These are phyloP conservation scores for Penicillium sp. DNA, from an alignment of 2,329 filamentous ascomycete species.

Conservation along the genomic window DNA sequence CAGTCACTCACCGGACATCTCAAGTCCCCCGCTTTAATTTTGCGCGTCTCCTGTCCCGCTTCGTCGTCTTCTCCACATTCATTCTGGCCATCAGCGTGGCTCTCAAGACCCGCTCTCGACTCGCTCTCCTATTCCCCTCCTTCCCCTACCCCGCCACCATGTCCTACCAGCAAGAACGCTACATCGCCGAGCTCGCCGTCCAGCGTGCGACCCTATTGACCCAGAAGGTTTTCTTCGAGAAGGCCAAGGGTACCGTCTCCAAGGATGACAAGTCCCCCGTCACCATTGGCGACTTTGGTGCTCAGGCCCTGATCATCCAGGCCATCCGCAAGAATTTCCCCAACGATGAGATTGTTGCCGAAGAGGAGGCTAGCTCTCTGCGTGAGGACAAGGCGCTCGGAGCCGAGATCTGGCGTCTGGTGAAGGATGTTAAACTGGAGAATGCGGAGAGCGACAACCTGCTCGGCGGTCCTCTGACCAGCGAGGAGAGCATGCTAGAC, in stretches of 20 bases:
- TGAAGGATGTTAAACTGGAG: slow-evolving; percentile 63
- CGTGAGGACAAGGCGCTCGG: slow-evolving; percentile 64
- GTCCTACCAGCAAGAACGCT: slow-evolving; percentile 69
- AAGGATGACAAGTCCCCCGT: slow-evolving; percentile 96
- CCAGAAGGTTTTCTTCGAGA: slow-evolving; percentile 74
- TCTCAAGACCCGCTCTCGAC: slow-evolving; percentile 36
- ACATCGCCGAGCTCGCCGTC: slow-evolving; percentile 79
- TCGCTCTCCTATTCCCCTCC: slow-evolving; percentile 35
- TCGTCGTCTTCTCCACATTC: slow-evolving; percentile 35
- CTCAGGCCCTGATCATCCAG: slow-evolving; percentile 90
- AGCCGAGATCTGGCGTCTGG: slow-evolving; percentile 76
- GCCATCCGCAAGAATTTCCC: slow-evolving; percentile 89
- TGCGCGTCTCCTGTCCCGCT: slow-evolving; percentile 26
- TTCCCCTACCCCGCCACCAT: slow-evolving; percentile 30
- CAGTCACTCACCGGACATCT: no score
- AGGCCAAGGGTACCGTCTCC: slow-evolving; percentile 86
- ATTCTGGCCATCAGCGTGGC: slow-evolving; percentile 42
- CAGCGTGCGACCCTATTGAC: slow-evolving; percentile 74
- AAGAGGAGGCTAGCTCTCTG: slow-evolving; percentile 83
- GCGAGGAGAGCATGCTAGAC: slow-evolving; percentile 56
- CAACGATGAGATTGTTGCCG: slow-evolving; percentile 81
- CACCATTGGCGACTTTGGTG: slow-evolving; percentile 96
- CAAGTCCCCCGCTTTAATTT: slow-evolving; percentile 4
- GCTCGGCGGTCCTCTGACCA: slow-evolving; percentile 63
- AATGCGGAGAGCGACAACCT: slow-evolving; percentile 59